Evolutionary conservation across 495 filamentous ascomycete genomes (phyloP), one percentile per base, ranked within the genome.

Genomic region (Podospora bellae-mahoneyi): DNA sequence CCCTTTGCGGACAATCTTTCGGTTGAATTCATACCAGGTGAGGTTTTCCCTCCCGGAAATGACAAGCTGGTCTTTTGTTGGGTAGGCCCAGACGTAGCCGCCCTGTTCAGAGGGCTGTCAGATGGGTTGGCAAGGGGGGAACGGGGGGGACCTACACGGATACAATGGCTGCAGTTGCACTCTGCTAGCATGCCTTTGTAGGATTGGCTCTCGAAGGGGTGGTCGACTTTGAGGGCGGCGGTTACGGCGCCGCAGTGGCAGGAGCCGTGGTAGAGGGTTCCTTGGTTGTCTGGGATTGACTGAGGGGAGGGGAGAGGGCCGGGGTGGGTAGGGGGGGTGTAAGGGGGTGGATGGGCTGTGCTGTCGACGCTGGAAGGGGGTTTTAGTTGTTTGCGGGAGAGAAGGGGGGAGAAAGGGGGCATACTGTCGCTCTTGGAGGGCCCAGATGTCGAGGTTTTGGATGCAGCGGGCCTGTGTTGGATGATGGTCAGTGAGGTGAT

Each of bases 231-330:
- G 20, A 84, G 26, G 1, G 80, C 80, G 18, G 81, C 19, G 15
- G 69, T 81, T 5, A 84, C 75, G 57, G 75, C 81, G 26, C 84
- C 84, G 70, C 84, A 86, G 69, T 85, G 84, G 73, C 84, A 86
- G 71, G 79, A 79, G 6, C 84, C 84, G 32, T 76, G 78, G 66
- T 84, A 84, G 2, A 79, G 39, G 66, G 78, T 79, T 10, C 69
- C 78, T 28, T 74, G 73, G 10, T 81, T 78, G n/a, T 20, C 15
- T 20, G 55, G 19, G 62, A 79, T 67, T 74, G 6, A 72, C 23
- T 23, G 72, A 2, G 73, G 69, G 26, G 30, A 65, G 20, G 83
- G 83, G 32, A 80, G 74, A 4, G 76, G 65, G 6, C 83, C 83
- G 16, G 71, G 76, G 71, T 76, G 83, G 1, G 64, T 61, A 4